Evolutionary conservation across 345 rosid genomes (phyloP).

Genomic region (Eutrema yunnanense): DNA sequence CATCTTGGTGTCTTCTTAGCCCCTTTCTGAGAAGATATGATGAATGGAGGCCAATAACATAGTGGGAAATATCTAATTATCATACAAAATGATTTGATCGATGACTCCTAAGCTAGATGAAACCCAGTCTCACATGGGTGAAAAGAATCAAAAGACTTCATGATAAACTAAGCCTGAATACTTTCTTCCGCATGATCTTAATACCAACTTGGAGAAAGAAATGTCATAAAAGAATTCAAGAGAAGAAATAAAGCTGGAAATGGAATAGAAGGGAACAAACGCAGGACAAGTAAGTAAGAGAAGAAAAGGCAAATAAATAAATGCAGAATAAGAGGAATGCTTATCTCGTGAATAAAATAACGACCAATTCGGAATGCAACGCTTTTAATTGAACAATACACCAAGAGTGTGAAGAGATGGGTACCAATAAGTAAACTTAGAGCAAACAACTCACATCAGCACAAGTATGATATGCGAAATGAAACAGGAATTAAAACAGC

Average conservation of each 20-base stretch:
- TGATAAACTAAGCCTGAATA: neutral
- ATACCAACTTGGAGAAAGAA: neutral
- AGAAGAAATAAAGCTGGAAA: neutral
- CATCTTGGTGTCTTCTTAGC: slow-evolving; percentile 33
- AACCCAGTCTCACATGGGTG: neutral
- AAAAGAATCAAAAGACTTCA: neutral
- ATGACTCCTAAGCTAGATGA: neutral
- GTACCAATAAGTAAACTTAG: slow-evolving; percentile 3
- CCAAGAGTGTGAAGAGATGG: slow-evolving; percentile 12
- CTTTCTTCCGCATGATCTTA: neutral
- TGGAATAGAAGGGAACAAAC: neutral
- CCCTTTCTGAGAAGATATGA: slow-evolving; percentile 21
- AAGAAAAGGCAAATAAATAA: neutral
- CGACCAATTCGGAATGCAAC: neutral
- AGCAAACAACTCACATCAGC: slow-evolving; percentile 6
- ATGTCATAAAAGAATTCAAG: neutral
- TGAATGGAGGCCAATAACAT: neutral
- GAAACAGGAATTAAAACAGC: neutral
- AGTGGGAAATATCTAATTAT: neutral
- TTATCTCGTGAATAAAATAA: neutral
- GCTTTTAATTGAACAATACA: neutral
- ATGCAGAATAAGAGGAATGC: neutral
- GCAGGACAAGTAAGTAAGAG: neutral
- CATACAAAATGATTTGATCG: neutral
- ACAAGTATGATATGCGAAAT: neutral